Percentiles rank a stretch among this genome's conserved stretches.
Evolutionary conservation across 495 filamentous ascomycete species (phyloP).

Genomic region (Penicillium mononematosum): DNA sequence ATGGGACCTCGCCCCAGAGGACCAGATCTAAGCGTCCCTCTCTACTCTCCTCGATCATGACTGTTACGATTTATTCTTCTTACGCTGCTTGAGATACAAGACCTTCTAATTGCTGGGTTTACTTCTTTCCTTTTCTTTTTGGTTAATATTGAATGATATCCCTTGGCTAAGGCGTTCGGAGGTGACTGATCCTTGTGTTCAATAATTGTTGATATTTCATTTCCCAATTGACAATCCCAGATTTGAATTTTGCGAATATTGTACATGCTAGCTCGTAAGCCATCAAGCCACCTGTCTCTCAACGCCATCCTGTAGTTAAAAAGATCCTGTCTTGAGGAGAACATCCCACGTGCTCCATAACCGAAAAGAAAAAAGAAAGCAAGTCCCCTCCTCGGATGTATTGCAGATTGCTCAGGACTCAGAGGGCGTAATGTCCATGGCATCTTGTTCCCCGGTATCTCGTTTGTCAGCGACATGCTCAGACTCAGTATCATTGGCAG

Average conservation of each 20-base stretch:
- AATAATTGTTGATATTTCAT: conserved; percentile 6
- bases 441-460: conserved; percentile 15
- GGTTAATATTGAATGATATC: conserved; percentile 20
- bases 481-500: conserved; percentile 17
- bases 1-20: conserved; percentile 57
- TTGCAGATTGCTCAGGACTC: not conserved
- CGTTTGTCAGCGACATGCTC: conserved; percentile 20
- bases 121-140: conserved; percentile 6
- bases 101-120: conserved; percentile 4
- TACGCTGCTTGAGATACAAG: conserved; percentile 5
- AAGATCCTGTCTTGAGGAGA: not conserved
- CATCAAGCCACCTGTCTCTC: not conserved
- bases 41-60: conserved; percentile 14
- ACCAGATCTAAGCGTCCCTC: conserved; percentile 36
- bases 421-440: conserved; percentile 22
- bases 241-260: conserved; percentile 6
- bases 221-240: conserved; percentile 3
- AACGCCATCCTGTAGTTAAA: conserved; percentile 4
- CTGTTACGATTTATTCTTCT: conserved; percentile 23
- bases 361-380: not conserved
- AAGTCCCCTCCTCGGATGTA: not conserved
- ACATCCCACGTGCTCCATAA: conserved; percentile 1
- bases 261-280: conserved; percentile 13
- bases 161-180: conserved; percentile 22
- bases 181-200: conserved; percentile 3